These are phyloP conservation scores for Pachysolen tannophilus DNA, from an alignment of 805 yeast species.

Conservation along the genomic window DNA sequence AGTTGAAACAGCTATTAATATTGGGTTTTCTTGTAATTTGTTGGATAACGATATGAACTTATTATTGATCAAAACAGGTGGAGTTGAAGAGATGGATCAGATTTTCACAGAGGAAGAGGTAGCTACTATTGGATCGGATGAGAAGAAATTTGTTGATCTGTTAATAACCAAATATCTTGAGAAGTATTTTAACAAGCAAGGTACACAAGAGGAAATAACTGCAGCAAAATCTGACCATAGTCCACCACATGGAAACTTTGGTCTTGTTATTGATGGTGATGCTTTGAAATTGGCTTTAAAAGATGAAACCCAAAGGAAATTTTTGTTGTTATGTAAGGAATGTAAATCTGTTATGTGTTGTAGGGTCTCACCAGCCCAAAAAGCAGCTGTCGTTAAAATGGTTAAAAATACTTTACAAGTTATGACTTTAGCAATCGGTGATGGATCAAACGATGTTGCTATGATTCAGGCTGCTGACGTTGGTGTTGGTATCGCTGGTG, in stretches of 20 bases:
- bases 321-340: conserved; percentile 63
- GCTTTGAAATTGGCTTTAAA: conserved; percentile 42
- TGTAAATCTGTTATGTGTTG: conserved; percentile 78
- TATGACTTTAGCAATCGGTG: conserved; percentile 78
- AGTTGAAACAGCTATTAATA: conserved; percentile 77
- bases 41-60: conserved; percentile 62
- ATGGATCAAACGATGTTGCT: conserved; percentile 83
- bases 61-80: conserved; percentile 41
- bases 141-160: conserved; percentile 15
- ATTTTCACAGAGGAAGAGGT: conserved; percentile 2
- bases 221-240: conserved; percentile 54
- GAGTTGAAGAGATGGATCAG: conserved; percentile 20
- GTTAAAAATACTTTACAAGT: conserved; percentile 60
- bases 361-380: conserved; percentile 78
- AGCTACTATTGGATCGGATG: background rate
- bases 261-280: conserved; percentile 65
- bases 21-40: conserved; percentile 73
- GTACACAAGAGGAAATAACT: conserved; percentile 33
- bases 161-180: conserved; percentile 39
- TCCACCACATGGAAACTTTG: conserved; percentile 50
- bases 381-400: conserved; percentile 64
- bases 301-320: conserved; percentile 33
- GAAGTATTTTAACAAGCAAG: conserved; percentile 39
- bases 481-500: conserved; percentile 84
- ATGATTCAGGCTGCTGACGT: conserved; percentile 84